These are phyloP conservation scores for Tulasnella sp. DNA, from an alignment of 768 basidiomycete species.

Conservation along the genomic window DNA sequence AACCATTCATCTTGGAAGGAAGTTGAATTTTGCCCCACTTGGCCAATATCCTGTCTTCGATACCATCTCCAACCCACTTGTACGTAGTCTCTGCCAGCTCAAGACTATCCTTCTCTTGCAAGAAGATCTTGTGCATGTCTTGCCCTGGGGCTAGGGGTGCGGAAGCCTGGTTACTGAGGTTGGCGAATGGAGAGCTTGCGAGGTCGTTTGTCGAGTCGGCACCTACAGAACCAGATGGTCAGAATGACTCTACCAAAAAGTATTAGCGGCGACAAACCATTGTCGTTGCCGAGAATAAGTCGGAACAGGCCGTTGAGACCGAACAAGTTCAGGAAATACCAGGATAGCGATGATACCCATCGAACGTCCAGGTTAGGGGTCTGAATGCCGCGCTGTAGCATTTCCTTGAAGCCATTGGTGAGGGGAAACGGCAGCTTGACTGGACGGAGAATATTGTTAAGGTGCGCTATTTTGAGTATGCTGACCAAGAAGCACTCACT, in stretches of 20 bases:
- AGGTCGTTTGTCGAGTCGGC: constrained; percentile 75
- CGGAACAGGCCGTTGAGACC: constrained; percentile 95
- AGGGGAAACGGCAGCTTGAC: constrained; percentile 97
- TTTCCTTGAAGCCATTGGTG: constrained; percentile 95
- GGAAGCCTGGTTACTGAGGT: constrained; percentile 12
- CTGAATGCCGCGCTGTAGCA: constrained; percentile 95
- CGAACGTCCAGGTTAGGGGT: constrained; percentile 97
- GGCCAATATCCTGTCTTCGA: constrained; percentile 76
- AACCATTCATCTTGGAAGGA: constrained; percentile 12
- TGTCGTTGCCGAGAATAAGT: constrained; percentile 87
- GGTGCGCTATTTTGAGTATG: not conserved
- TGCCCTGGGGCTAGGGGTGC: constrained; percentile 52
- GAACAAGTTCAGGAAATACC: constrained; percentile 99
- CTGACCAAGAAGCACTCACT: constrained; percentile 60
- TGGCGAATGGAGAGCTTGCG: constrained; percentile 71
- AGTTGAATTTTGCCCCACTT: constrained; percentile 63
- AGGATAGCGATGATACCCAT: constrained; percentile 98
- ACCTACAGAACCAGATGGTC: constrained; percentile 51
- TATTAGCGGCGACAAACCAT: constrained; percentile 58
- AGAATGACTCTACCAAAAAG: constrained; percentile 32
- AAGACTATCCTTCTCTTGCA: constrained; percentile 88
- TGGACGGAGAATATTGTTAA: constrained; percentile 43
- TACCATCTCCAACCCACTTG: constrained; percentile 76
- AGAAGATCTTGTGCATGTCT: constrained; percentile 88
- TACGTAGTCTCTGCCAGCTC: constrained; percentile 89